Base-by-base conservation (phyloP, 2,329 filamentous ascomycete genomes). In the Stagonosporopsis vannaccii region DNA sequence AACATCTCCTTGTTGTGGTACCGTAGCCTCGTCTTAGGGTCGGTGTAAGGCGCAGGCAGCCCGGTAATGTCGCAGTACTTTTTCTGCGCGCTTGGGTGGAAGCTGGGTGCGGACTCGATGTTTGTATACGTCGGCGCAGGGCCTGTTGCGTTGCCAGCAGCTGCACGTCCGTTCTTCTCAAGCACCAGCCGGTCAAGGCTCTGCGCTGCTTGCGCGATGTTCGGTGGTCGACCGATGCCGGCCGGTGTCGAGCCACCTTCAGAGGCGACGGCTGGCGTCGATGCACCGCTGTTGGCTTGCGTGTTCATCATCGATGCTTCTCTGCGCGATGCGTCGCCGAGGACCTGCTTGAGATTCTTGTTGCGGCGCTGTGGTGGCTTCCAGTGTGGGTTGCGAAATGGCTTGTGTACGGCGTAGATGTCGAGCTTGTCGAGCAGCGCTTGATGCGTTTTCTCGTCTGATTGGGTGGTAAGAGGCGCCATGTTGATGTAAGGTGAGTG, bases 11-110 rank as follows among this genome's bases (percentile, higher is more conserved):
- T 90, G 76, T 99, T 89, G 77, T 97, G 91, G 77, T 99, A 99
- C 60, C 94, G 84, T 76, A 99, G 78, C 62, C 94, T 85, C 35
- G 93, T 96, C 84, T 99, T 99, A 2, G 95, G 96, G 74, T 99
- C 95, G 28, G 91, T 87, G 74, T 99, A 99, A 6, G 90, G 89
- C 26, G 92, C 91, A n/a, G 91, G 87, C 62, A 99, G 79, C 1
- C 95, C 96, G 1, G 95, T 99, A 68, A 99, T 85, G 76, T 99
- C 96, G 80, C 95, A 99, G 78, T 98, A 99, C 69, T 90, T 90
- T 77, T 89, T 92, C 72, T 91, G 86, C 65, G 92, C 90, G 46
- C 89, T 89, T 6, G 86, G 84, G 69, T 86, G 85, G 68, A 98
- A 81, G 56, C 90, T 95, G 35, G 95, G 95, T 3, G 95, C 94